Base-by-base conservation (phyloP, 352 stramenopile species). In the Phytophthora uliginosa region DNA sequence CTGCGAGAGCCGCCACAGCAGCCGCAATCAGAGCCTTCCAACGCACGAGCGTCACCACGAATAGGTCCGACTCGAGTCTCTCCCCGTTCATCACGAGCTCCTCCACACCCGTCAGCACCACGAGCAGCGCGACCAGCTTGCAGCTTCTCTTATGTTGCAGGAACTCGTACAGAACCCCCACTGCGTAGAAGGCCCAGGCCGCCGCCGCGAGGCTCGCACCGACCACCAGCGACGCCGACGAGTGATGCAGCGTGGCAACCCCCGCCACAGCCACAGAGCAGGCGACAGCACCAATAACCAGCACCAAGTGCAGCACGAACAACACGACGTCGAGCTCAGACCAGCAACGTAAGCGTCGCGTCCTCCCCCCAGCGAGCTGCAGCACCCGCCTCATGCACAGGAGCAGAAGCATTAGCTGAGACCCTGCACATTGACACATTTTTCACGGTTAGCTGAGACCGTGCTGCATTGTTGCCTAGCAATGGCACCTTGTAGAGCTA, bases 351-450 rank as follows among this genome's bases (percentile, higher is more conserved):
- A 34, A 54, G n/a, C 2, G 8, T 18, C 17, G 38, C 8, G 24
- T 40, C 10, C 18, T 45, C 28, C 22, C 28, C 24, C 68, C 33
- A 51, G 55, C 59, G 13, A 90, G 73, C 20, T 45, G 62, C n/a
- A 84, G 38, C 36, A 90, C 77, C 18, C 79, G 73, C 28, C 42
- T 70, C 76, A 89, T 82, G 28, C 78, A 83, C 13, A 84, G 26
- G 5, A 75, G 45, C 3, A 85, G 51, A 31, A 92, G 76, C 2
- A 78, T 18, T 13, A 85, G 18, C 47, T 85, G 67, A 58, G 79
- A 69, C 53, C 55, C 76, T 92, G 59, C 54, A 65, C 38, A 45
- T n/a, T n/a, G 34, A 38, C 10, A 31, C 28, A 31, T 31, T 31
- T 28, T 31, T 31, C 28, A 31, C 28, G 28, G 28, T 47, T 47